Evolutionary conservation across 495 filamentous ascomycete species (phyloP).

Genomic region (Penicillium egyptiacum): DNA sequence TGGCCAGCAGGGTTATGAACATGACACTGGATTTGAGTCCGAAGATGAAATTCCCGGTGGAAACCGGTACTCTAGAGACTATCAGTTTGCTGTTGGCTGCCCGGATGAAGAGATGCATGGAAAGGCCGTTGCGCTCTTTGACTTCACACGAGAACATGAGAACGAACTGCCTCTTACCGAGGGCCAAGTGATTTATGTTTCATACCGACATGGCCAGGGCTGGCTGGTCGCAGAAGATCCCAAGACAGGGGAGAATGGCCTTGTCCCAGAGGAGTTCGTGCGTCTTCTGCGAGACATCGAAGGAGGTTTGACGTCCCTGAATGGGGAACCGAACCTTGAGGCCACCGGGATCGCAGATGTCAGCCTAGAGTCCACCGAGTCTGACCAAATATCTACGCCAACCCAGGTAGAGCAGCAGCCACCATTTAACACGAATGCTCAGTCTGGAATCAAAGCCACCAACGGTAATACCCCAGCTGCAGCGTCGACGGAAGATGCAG

Average conservation of each 20-base stretch:
- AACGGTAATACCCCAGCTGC: constrained; percentile 16
- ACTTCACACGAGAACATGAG: constrained; percentile 92
- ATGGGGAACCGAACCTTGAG: constrained; percentile 38
- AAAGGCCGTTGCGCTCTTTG: constrained; percentile 91
- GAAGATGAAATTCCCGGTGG: constrained; percentile 59
- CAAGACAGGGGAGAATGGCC: constrained; percentile 80
- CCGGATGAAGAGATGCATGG: constrained; percentile 98
- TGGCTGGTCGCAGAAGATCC: constrained; percentile 98
- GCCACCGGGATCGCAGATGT: constrained; percentile 25
- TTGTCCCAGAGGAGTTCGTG: constrained; percentile 97
- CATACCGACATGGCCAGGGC: constrained; percentile 91
- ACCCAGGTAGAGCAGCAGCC: constrained; percentile 27
- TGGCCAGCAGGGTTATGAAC: constrained; percentile 57
- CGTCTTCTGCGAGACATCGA: constrained; percentile 89
- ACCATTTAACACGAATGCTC: not conserved
- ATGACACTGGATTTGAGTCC: constrained; percentile 56
- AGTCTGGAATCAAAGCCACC: constrained; percentile 6
- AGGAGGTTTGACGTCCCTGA: constrained; percentile 56
- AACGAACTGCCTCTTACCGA: constrained; percentile 92
- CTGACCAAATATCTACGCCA: constrained; percentile 34
- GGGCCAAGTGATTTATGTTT: constrained; percentile 95
- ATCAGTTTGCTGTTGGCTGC: constrained; percentile 92
- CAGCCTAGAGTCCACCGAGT: constrained; percentile 34
- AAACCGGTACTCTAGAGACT: constrained; percentile 78
- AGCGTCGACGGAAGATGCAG: constrained; percentile 1